Evolutionary conservation across 306 rosid genomes (phyloP).

Genomic region (Trifolium pratense): DNA sequence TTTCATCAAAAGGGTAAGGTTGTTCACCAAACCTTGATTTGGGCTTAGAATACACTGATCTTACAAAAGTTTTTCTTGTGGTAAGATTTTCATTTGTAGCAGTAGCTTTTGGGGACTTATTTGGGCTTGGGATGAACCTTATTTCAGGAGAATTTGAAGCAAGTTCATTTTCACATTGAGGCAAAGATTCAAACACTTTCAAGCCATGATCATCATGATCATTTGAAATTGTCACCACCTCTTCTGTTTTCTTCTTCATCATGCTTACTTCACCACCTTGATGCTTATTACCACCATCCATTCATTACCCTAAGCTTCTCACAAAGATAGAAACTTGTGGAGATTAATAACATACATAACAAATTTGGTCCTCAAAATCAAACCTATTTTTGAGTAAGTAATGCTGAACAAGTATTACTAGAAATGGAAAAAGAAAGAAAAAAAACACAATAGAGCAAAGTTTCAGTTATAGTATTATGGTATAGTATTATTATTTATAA

Average conservation of each 20-base stretch:
- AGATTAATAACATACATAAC: background rate
- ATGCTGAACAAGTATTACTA: background rate
- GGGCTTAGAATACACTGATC: conserved; percentile 72
- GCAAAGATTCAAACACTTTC: conserved; percentile 40
- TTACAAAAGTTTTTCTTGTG: conserved; percentile 52
- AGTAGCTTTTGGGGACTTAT: conserved; percentile 66
- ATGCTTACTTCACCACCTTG: conserved; percentile 55
- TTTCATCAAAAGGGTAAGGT: conserved; percentile 47
- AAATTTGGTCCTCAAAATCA: conserved; percentile 6
- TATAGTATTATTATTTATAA: background rate
- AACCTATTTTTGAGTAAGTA: conserved; percentile 4
- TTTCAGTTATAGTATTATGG: background rate
- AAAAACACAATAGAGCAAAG: background rate
- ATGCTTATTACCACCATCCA: conserved; percentile 46
- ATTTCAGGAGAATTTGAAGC: conserved; percentile 57
- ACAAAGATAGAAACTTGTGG: background rate
- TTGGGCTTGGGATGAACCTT: conserved; percentile 54
- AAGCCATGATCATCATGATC: conserved; percentile 37
- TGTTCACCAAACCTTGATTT: conserved; percentile 89
- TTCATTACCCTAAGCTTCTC: conserved; percentile 37
- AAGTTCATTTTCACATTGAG: conserved; percentile 23
- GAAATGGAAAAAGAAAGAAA: background rate
- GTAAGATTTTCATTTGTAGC: conserved; percentile 43
- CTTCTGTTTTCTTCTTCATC: conserved; percentile 61
- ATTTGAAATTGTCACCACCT: conserved; percentile 55